phyloP scores from a whole-genome alignment of 2,329 filamentous ascomycete genomes.

The Sporothrix luriei region DNA sequence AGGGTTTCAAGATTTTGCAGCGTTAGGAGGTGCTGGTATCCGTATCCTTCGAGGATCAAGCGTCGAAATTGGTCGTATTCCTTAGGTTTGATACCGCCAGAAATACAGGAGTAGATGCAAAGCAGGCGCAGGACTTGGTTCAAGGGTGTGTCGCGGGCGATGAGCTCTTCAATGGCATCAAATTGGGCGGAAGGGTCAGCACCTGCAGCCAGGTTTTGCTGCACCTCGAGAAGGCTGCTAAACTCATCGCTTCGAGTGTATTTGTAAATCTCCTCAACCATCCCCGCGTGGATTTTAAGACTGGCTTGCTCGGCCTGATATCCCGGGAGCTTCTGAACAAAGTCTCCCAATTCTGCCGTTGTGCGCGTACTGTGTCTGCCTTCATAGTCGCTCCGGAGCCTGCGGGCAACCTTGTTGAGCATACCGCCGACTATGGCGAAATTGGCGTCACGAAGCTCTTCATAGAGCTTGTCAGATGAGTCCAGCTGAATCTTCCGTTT shows the following conservation, averaged over 20 bases:
- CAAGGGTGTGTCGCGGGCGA: constrained; percentile 80
- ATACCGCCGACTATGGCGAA: constrained; percentile 91
- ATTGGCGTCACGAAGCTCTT: constrained; percentile 85
- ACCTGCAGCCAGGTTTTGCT: constrained; percentile 91
- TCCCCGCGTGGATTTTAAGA: constrained; percentile 84
- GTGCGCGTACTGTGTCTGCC: constrained; percentile 83
- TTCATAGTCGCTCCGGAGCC: constrained; percentile 84
- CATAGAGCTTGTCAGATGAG: constrained; percentile 84
- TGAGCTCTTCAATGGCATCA: constrained; percentile 90
- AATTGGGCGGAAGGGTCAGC: constrained; percentile 87
- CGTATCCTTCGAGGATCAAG: constrained; percentile 87
- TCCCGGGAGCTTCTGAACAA: constrained; percentile 88
- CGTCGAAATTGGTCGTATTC: constrained; percentile 90
- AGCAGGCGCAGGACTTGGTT: constrained; percentile 80
- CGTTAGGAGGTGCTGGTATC: constrained; percentile 91
- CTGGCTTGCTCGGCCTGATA: constrained; percentile 94
- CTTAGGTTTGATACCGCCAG: constrained; percentile 82
- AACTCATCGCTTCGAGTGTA: constrained; percentile 88
- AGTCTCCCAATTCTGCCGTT: constrained; percentile 87
- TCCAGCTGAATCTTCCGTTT: constrained; percentile 90
- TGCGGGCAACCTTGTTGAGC: constrained; percentile 86
- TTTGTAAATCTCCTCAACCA: constrained; percentile 95
- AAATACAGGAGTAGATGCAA: constrained; percentile 88
- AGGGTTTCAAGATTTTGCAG: constrained; percentile 86
- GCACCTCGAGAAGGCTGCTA: constrained; percentile 83